Conservation (phyloP, 768 basidiomycete species). For the Termitomyces sp. region DNA sequence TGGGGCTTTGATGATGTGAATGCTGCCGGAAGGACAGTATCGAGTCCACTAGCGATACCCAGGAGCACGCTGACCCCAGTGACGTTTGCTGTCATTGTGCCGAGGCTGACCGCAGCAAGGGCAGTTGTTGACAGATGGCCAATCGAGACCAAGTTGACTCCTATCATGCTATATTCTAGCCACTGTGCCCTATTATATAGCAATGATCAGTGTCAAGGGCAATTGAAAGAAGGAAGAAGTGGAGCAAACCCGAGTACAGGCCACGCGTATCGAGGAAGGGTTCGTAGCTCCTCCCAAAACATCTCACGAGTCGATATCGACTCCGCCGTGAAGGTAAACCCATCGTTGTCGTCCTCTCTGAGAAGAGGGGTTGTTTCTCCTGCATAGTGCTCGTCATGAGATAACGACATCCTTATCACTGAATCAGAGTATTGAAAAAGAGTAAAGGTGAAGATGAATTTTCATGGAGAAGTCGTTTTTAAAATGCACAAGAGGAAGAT, state of each 20-base stretch:
- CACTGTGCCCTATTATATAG: slow-evolving; percentile 26
- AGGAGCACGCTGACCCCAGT: slow-evolving; percentile 36
- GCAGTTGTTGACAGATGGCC: slow-evolving; percentile 73
- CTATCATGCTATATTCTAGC: slow-evolving; percentile 65
- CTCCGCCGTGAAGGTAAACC: not conserved
- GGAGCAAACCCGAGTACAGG: slow-evolving; percentile 10
- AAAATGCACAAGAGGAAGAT: not conserved
- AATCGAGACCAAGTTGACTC: slow-evolving; percentile 65
- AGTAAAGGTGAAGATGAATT: not conserved
- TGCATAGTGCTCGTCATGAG: not conserved
- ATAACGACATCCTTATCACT: not conserved
- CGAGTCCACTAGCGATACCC: slow-evolving; percentile 60
- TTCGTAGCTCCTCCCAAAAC: slow-evolving; percentile 12
- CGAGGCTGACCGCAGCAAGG: slow-evolving; percentile 59
- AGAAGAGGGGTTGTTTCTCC: not conserved
- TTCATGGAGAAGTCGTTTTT: not conserved
- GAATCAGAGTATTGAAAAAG: too few species aligned
- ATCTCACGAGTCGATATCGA: not conserved
- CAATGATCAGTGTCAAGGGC: not conserved
- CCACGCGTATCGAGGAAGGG: slow-evolving; percentile 5
- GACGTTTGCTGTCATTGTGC: slow-evolving; percentile 45
- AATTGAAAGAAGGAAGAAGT: not conserved
- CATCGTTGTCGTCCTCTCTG: not conserved
- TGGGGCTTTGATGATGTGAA: slow-evolving; percentile 53
- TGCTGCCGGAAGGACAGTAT: slow-evolving; percentile 72